Percentiles rank a stretch among this genome's conserved stretches.
Evolutionary conservation across 306 rosid genomes (phyloP).

Genomic region (Hippophae gyantsensis): DNA sequence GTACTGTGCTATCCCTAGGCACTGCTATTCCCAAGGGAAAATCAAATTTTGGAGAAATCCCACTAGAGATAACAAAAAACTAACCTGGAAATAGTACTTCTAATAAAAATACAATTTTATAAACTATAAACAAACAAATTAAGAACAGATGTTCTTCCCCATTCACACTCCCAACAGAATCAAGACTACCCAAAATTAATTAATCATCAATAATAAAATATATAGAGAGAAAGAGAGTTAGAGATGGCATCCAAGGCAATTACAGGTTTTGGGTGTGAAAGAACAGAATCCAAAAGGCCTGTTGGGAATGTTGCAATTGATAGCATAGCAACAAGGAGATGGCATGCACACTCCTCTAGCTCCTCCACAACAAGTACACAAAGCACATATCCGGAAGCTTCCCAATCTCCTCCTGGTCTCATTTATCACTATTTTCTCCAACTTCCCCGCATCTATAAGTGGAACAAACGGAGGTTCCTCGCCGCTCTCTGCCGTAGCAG

Average conservation of each 20-base stretch:
- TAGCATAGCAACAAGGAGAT: conserved; percentile 98
- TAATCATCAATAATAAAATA: conserved; percentile 24
- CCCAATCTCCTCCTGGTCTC: conserved; percentile 74
- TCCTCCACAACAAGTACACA: conserved; percentile 98
- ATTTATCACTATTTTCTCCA: conserved; percentile 62
- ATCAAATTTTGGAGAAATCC: conserved; percentile 21
- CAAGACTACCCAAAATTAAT: conserved; percentile 31
- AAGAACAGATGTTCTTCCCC: conserved; percentile 65
- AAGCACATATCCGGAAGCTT: conserved; percentile 86
- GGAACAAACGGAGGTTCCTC: conserved; percentile 44
- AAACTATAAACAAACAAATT: conserved; percentile 34
- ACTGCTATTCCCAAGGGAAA: conserved; percentile 16
- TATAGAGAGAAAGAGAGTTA: conserved; percentile 23
- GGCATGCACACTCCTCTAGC: conserved; percentile 84
- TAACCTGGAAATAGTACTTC: conserved; percentile 24
- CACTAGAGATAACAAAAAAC: conserved; percentile 24
- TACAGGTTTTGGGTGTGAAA: conserved; percentile 94
- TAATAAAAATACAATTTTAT: neutral
- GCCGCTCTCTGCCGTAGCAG: conserved; percentile 21
- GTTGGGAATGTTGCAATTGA: conserved; percentile 96
- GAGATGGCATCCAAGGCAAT: conserved; percentile 96
- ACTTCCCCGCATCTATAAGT: conserved; percentile 45
- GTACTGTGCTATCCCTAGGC: conserved; percentile 41
- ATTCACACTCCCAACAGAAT: conserved; percentile 51
- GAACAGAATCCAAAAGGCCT: conserved; percentile 97